A percentile compares a stretch with the other conserved stretches of the same genome.
Evolutionary conservation across 345 rosid genomes (phyloP).

Genomic region (Dovyalis caffra): DNA sequence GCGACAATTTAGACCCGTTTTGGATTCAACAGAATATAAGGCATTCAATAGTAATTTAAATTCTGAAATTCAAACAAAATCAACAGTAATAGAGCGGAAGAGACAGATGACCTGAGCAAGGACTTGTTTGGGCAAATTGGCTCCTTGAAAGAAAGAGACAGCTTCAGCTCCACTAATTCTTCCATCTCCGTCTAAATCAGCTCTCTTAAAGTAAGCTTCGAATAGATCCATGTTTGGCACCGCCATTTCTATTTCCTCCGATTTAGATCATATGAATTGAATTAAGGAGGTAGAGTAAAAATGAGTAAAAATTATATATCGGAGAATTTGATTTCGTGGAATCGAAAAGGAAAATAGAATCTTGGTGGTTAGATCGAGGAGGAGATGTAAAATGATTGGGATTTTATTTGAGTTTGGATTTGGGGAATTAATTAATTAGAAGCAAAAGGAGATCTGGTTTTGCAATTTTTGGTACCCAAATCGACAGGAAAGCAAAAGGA

Average conservation of each 20-base stretch:
- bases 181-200: conserved; percentile 97
- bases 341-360: background rate
- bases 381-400: conserved; percentile 6
- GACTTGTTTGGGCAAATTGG: conserved; percentile 78
- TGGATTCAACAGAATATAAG: background rate
- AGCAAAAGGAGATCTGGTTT: background rate
- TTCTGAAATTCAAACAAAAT: background rate
- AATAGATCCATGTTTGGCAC: conserved; percentile 69
- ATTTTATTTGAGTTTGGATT: background rate
- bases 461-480: background rate
- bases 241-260: conserved; percentile 38
- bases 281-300: background rate
- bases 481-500: background rate
- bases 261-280: conserved; percentile 11
- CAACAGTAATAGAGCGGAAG: background rate
- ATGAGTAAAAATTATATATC: background rate
- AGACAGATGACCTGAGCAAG: conserved; percentile 71
- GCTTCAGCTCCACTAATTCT: conserved; percentile 93
- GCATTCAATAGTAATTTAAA: no score
- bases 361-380: conserved; percentile 24
- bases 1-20: background rate
- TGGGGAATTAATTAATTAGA: background rate
- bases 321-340: background rate
- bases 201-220: conserved; percentile 77
- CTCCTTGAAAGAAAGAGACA: conserved; percentile 84